phyloP scores from a whole-genome alignment of 352 stramenopile genomes.

The Phytophthora cryptogea region DNA sequence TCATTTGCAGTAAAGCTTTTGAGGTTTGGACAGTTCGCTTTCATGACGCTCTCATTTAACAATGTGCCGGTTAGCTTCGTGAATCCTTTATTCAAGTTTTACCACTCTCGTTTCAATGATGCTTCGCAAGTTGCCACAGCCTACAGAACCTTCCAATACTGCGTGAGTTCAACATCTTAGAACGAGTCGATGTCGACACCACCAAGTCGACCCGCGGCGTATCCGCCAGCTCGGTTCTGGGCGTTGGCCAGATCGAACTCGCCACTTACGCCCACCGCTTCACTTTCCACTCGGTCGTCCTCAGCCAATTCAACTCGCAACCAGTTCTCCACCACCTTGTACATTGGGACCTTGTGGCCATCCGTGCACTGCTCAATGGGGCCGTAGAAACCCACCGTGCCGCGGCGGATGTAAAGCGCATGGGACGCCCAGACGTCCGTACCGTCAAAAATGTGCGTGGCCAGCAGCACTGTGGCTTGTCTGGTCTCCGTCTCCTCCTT shows the following conservation, averaged over 20 bases:
- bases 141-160: too few relatives aligned
- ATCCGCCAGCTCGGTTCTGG: constrained; percentile 78
- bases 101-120: too few relatives aligned
- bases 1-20: too few relatives aligned
- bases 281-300: constrained; percentile 70
- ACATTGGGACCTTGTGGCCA: constrained; percentile 84
- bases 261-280: constrained; percentile 41
- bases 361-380: constrained; percentile 78
- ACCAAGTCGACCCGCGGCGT: constrained; percentile 68
- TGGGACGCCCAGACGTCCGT: constrained; percentile 96
- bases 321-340: constrained; percentile 93
- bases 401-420: constrained; percentile 91
- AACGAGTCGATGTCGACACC: constrained; percentile 54
- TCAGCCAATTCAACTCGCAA: constrained; percentile 90
- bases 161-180: background rate
- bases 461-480: constrained; percentile 71
- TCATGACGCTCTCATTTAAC: too few relatives aligned
- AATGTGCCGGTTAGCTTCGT: too few relatives aligned
- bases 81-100: too few relatives aligned
- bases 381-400: constrained; percentile 61
- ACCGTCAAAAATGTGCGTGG: constrained; percentile 98
- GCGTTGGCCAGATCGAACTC: constrained; percentile 66
- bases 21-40: too few relatives aligned
- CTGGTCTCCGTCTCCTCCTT: constrained; percentile 76
- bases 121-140: too few relatives aligned